Conservation (phyloP, 495 filamentous ascomycete genomes). For the Antarctomyces pellizariae region DNA sequence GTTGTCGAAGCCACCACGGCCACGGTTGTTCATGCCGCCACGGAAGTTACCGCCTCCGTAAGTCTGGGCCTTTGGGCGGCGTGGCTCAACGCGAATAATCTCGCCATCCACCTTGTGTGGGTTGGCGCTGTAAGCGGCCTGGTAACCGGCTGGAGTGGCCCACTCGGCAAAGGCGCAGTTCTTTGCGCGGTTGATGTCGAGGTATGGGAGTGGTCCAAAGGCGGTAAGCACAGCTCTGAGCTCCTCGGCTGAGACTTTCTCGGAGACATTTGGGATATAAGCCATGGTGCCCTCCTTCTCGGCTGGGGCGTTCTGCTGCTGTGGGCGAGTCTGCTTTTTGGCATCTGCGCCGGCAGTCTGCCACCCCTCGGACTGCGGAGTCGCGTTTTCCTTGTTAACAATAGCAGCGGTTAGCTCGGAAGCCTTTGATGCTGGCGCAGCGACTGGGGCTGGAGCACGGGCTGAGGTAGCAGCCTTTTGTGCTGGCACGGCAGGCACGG, state of each 20-base stretch:
- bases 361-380: constrained; percentile 27
- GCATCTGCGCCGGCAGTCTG: constrained; percentile 55
- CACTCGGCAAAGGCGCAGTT: constrained; percentile 96
- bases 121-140: constrained; percentile 61
- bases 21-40: constrained; percentile 30
- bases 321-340: constrained; percentile 51
- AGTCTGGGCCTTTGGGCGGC: constrained; percentile 46
- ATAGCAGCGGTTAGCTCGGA: constrained; percentile 1
- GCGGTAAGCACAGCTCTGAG: constrained; percentile 39
- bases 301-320: constrained; percentile 23
- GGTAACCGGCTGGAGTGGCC: constrained; percentile 49
- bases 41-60: constrained; percentile 42
- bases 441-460: constrained; percentile 8
- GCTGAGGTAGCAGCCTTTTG: constrained; percentile 11
- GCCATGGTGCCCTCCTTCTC: constrained; percentile 50
- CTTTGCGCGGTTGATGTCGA: constrained; percentile 80
- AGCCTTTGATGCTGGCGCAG: constrained; percentile 24
- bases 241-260: constrained; percentile 48
- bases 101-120: constrained; percentile 66
- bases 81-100: constrained; percentile 68
- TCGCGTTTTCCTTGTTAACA: constrained; percentile 9
- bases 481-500: constrained; percentile 4
- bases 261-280: constrained; percentile 85
- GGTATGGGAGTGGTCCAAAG: constrained; percentile 62
- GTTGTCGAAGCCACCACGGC: constrained; percentile 37